Evolutionary conservation across 805 yeast species (phyloP).

Genomic region (Wickerhamomyces bovis): DNA sequence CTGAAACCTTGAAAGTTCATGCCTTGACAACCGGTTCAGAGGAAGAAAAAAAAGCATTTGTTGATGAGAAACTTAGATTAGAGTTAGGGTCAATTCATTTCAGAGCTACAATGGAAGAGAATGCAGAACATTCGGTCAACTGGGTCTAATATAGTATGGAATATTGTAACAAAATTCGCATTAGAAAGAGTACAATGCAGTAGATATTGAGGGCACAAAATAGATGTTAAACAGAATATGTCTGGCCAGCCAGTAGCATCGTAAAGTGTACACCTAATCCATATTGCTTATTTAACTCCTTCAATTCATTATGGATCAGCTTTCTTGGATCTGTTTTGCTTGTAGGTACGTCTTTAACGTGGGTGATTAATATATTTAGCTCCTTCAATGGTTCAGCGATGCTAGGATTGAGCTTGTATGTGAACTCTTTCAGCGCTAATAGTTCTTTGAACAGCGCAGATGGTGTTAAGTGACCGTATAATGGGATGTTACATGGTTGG

Average conservation of each 20-base stretch:
- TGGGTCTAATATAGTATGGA: no score
- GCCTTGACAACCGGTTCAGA: no score
- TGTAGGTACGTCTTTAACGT: slow-evolving; percentile 40
- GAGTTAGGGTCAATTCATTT: no score
- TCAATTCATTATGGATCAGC: slow-evolving; percentile 43
- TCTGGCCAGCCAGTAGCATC: slow-evolving; percentile 50
- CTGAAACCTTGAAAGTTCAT: no score
- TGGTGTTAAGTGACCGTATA: slow-evolving; percentile 84
- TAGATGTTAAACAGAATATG: slow-evolving; percentile 24
- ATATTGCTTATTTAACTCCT: slow-evolving; percentile 34
- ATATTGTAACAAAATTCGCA: no score
- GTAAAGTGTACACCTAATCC: slow-evolving; percentile 42
- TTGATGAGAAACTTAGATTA: no score
- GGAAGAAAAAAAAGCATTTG: no score
- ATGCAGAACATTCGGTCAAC: no score
- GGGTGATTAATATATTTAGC: slow-evolving; percentile 26
- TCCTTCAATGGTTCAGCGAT: slow-evolving; percentile 12
- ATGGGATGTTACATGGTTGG: slow-evolving; percentile 36
- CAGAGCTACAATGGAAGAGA: no score
- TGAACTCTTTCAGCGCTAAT: background rate
- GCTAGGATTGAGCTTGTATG: background rate
- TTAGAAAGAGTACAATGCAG: no score
- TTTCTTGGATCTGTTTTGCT: slow-evolving; percentile 49
- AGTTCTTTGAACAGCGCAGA: slow-evolving; percentile 54
- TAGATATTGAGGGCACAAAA: no score